A percentile compares a stretch with the other conserved stretches of the same genome.
Conservation (phyloP, 2,329 filamentous ascomycete species). For the Tolypocladium endophyticum region DNA sequence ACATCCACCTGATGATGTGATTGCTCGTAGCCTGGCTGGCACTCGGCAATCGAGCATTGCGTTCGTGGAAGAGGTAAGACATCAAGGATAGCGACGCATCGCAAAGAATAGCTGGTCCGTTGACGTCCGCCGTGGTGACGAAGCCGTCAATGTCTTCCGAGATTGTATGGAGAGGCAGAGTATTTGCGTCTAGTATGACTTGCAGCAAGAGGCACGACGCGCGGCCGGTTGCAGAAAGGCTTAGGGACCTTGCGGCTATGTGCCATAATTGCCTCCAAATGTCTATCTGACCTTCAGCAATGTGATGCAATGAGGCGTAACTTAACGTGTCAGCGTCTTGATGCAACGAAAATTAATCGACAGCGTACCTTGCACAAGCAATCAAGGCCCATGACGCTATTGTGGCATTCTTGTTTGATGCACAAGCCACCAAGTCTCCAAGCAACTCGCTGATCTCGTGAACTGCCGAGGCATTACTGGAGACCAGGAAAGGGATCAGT, state of each 20-base stretch:
- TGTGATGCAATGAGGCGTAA: constrained; percentile 14
- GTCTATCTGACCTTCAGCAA: constrained; percentile 23
- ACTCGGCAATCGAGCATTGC: constrained; percentile 57
- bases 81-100: constrained; percentile 72
- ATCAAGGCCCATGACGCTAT: constrained; percentile 76
- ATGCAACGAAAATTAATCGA: background rate
- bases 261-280: constrained; percentile 71
- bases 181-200: constrained; percentile 50
- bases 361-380: constrained; percentile 61
- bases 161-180: constrained; percentile 59
- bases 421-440: constrained; percentile 43
- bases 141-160: constrained; percentile 63
- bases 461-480: constrained; percentile 29
- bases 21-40: constrained; percentile 57
- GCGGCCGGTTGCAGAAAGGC: constrained; percentile 60
- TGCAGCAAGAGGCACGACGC: constrained; percentile 66
- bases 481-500: constrained; percentile 45
- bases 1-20: constrained; percentile 71
- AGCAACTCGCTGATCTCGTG: constrained; percentile 47
- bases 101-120: constrained; percentile 66
- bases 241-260: constrained; percentile 58
- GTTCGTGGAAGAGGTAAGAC: constrained; percentile 54
- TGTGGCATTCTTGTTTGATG: constrained; percentile 57
- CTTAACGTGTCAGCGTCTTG: constrained; percentile 15
- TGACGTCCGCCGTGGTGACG: constrained; percentile 66